phyloP scores from a whole-genome alignment of 306 rosid species.

The Vicia villosa region DNA sequence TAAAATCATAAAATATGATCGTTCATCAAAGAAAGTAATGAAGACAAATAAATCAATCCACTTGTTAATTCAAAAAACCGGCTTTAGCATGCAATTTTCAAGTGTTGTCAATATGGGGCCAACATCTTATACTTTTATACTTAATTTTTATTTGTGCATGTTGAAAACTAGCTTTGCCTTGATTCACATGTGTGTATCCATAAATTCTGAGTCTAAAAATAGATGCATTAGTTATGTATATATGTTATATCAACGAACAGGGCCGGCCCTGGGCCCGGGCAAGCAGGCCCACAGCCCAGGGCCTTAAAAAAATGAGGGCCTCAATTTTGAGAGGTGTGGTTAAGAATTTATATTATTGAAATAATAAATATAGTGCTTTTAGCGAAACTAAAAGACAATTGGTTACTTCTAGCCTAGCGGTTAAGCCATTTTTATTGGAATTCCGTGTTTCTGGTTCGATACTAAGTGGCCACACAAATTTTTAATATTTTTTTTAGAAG shows the following conservation, averaged over 20 bases:
- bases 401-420: too few relatives aligned
- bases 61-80: background rate
- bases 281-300: too few relatives aligned
- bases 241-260: background rate
- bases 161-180: conserved; percentile 23
- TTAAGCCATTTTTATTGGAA: too few relatives aligned
- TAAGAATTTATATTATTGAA: too few relatives aligned
- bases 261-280: too few relatives aligned
- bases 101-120: background rate
- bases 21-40: background rate
- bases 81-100: background rate
- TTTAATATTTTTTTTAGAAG: too few relatives aligned
- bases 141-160: background rate
- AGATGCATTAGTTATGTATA: background rate
- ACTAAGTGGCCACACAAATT: too few relatives aligned
- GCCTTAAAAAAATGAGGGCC: too few relatives aligned
- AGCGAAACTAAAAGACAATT: too few relatives aligned
- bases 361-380: too few relatives aligned
- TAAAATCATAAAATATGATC: conserved; percentile 11
- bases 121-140: background rate
- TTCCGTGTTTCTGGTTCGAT: too few relatives aligned
- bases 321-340: too few relatives aligned
- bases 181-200: background rate
- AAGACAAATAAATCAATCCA: conserved; percentile 14
- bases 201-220: conserved; percentile 11